Conservation (phyloP, 805 yeast species). For the Candida chilensis region DNA sequence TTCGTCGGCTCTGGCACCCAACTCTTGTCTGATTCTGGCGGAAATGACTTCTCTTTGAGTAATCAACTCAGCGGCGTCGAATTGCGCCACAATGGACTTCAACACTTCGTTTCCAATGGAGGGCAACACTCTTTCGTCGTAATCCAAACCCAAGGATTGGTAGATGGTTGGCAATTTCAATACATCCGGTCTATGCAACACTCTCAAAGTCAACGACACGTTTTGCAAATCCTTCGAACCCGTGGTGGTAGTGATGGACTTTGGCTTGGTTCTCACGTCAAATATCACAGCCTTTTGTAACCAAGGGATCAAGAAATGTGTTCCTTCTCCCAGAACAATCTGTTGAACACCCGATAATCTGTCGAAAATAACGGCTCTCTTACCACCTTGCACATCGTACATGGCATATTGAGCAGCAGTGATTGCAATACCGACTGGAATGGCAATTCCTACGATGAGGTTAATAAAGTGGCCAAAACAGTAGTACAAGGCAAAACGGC, state of each 20-base stretch:
- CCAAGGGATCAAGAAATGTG: constrained; percentile 95
- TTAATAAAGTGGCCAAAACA: too few species aligned
- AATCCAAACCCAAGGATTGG: constrained; percentile 86
- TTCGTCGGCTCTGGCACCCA: constrained; percentile 74
- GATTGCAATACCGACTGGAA: constrained; percentile 63
- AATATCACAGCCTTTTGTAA: constrained; percentile 82
- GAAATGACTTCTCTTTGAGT: constrained; percentile 96
- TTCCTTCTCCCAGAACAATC: constrained; percentile 91
- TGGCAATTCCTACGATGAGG: constrained; percentile 33
- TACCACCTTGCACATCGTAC: constrained; percentile 94
- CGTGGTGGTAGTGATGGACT: constrained; percentile 87
- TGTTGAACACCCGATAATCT: constrained; percentile 82
- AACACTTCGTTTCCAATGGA: constrained; percentile 89
- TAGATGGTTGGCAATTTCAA: constrained; percentile 73
- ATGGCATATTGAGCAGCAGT: constrained; percentile 74
- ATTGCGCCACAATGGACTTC: constrained; percentile 86
- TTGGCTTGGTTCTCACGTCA: constrained; percentile 94
- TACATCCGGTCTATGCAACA: constrained; percentile 91
- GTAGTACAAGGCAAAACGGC: too few species aligned
- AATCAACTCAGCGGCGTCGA: constrained; percentile 93
- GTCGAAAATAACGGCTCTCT: constrained; percentile 93
- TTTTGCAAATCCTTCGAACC: constrained; percentile 97
- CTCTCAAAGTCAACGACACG: constrained; percentile 88
- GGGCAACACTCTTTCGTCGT: constrained; percentile 90
- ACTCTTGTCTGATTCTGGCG: constrained; percentile 79